A percentile compares a stretch with the other conserved stretches of the same genome.
Conservation (phyloP, 352 stramenopile genomes). For the Globisporangium acanthophoron region DNA sequence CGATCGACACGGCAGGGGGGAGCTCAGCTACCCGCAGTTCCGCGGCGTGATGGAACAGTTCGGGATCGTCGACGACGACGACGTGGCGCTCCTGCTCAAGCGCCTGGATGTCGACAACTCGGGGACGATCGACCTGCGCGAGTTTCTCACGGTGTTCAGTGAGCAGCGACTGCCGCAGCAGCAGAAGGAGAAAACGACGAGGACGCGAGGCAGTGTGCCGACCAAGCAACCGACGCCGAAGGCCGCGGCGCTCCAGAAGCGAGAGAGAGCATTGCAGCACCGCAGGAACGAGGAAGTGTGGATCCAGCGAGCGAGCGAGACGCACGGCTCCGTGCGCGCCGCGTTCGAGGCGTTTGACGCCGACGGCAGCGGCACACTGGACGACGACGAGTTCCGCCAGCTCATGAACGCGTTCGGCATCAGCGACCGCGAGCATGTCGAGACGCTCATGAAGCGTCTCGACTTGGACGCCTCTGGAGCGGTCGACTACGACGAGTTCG, state of each 20-base stretch:
- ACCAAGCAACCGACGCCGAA: background rate
- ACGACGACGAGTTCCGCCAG: conserved; percentile 38
- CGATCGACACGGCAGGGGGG: conserved; percentile 23
- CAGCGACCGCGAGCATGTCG: conserved; percentile 33
- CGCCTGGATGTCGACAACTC: conserved; percentile 47
- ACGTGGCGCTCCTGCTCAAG: conserved; percentile 37
- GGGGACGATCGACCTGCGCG: conserved; percentile 36
- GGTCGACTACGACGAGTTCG: conserved; percentile 66
- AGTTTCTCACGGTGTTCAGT: conserved; percentile 58
- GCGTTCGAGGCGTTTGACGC: conserved; percentile 44
- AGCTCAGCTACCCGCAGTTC: conserved; percentile 57
- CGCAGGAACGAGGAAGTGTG: conserved; percentile 39
- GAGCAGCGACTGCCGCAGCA: conserved; percentile 15
- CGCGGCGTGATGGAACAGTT: conserved; percentile 47
- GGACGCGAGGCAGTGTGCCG: background rate
- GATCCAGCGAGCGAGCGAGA: conserved; percentile 32
- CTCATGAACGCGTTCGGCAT: conserved; percentile 49
- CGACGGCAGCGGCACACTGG: conserved; percentile 34
- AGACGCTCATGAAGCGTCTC: conserved; percentile 34
- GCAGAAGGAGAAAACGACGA: conserved; percentile 1
- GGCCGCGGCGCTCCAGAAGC: conserved; percentile 14
- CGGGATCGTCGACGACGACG: conserved; percentile 43
- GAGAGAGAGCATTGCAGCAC: conserved; percentile 20
- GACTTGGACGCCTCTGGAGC: conserved; percentile 37
- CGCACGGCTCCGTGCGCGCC: conserved; percentile 21